Evolutionary conservation across 257 asterid species (phyloP), one percentile per base, ranked within the genome.

Genomic region (Solanum commersonii): DNA sequence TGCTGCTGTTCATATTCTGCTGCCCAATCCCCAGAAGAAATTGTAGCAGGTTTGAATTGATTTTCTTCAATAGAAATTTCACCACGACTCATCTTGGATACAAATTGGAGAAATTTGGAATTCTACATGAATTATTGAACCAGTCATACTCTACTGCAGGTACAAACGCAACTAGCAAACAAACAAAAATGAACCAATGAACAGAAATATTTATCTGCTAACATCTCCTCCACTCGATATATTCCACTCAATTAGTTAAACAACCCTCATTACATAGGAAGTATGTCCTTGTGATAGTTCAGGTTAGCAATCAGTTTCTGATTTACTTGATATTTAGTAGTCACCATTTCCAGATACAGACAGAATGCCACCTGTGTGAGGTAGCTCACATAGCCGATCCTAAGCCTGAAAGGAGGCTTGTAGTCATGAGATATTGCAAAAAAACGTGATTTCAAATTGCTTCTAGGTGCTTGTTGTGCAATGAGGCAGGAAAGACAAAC

Each of bases 51-150:
- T 91, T 94, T 97, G 90, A 97, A 81, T 92, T 97, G 98, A 92
- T 96, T 96, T 89, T 95, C 99, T 93, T 96, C 98, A 89, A 97
- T 90, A 29, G 92, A 92, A 90, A 97, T 91, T 93, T 97, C 99
- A 83, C 99, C 99, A 56, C 98, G 99, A 91, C 99, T 96, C 99
- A 97, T 97, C 94, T 96, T 97, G 46, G 99, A 96, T 77, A 97
- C 96, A 90, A 97, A 96, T 92, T 96, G 99, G 91, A 95, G 96
- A 93, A 97, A 97, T 88, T 93, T 97, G 65, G 99, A 97, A 90
- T 95, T 97, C 99, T 97, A 86, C 86, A 87, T 77, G 88, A 83
- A 88, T 89, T 87, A 88, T 29, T 82, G 31, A 82, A 49, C 29
- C 20, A 49, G 63, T 82, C 68, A 82, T 27, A 82, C 18, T 49